Base-by-base conservation (phyloP, 2,329 filamentous ascomycete genomes). In the Ophiosphaerella narmari region DNA sequence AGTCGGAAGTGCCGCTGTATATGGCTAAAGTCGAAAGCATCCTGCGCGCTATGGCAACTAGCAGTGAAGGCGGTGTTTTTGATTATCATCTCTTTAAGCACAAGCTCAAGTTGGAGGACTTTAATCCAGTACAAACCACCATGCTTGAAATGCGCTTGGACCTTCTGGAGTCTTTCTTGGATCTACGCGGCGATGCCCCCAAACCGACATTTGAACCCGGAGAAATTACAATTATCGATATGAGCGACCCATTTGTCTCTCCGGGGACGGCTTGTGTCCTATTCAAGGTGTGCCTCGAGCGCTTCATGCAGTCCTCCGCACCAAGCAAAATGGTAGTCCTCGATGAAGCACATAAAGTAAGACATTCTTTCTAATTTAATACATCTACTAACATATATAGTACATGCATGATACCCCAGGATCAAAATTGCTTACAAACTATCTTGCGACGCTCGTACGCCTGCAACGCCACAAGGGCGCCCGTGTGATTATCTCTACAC, bases 321-420 rank as follows among this genome's bases (percentile, higher is more conserved):
- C 57, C 68, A 0, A 68, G 86, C 0, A 79, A 84, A 4, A 76
- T 91, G 33, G 72, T 92, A 12, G 87, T 87, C 0, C 75, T 92
- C 0, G 89, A 93, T 54, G 88, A 93, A 65, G 89, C 89, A 0
- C 89, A 94, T 66, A 91, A 91, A 61, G 81, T 82, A 68, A 42
- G 48, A 35, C 21, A 35, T 11, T 24, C 6, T 2, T 2, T 8
- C 44, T 3, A 6, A 35, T 1, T 11, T 21, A 26, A 31, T 8
- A 40, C 23, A 13, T 23, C 3, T 7, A 29, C 52, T 60, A 35
- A 61, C 35, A 14, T 7, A 24, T 7, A 21, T 46, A 82, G 73
- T 90, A 86, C 65, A 85, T 90, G 80, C 82, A 61, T 11, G 44
- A 79, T 11, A 75, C 77, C 0, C 80, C 80, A 0, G 68, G 77